A percentile compares a stretch with the other conserved stretches of the same genome.
phyloP scores from a whole-genome alignment of 1,139 yeast genomes.

The Yamadazyma aaseri region DNA sequence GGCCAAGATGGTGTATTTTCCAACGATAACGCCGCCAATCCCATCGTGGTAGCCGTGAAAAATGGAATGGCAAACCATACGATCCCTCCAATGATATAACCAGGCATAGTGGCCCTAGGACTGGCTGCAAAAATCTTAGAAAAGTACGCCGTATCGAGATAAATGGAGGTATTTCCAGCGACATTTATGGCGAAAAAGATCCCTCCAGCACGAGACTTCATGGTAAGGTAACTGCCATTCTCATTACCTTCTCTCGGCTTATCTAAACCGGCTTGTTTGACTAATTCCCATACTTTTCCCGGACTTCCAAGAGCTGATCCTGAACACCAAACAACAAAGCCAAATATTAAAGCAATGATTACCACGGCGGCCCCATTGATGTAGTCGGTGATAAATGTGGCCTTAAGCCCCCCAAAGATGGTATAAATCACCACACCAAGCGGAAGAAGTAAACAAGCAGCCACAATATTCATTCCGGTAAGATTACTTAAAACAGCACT shows the following conservation, averaged over 20 bases:
- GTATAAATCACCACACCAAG: slow-evolving; percentile 83
- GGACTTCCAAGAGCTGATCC: slow-evolving; percentile 72
- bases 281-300: slow-evolving; percentile 69
- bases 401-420: slow-evolving; percentile 84
- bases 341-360: slow-evolving; percentile 59
- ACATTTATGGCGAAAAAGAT: slow-evolving; percentile 80
- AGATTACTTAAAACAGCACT: slow-evolving; percentile 73
- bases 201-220: slow-evolving; percentile 75
- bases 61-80: slow-evolving; percentile 92
- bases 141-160: slow-evolving; percentile 87
- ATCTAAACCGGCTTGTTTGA: slow-evolving; percentile 54
- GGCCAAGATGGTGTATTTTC: slow-evolving; percentile 72
- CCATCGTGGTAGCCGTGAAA: slow-evolving; percentile 79
- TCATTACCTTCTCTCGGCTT: slow-evolving; percentile 74
- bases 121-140: slow-evolving; percentile 86
- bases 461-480: slow-evolving; percentile 82
- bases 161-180: slow-evolving; percentile 88
- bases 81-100: slow-evolving; percentile 85
- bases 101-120: slow-evolving; percentile 85
- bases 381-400: slow-evolving; percentile 86
- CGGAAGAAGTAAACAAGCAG: slow-evolving; percentile 79
- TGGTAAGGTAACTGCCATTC: slow-evolving; percentile 74
- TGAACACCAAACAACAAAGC: slow-evolving; percentile 64
- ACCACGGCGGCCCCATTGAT: slow-evolving; percentile 68
- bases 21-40: slow-evolving; percentile 72